phyloP scores from a whole-genome alignment of 306 rosid species.

The Vigna nakashimae region DNA sequence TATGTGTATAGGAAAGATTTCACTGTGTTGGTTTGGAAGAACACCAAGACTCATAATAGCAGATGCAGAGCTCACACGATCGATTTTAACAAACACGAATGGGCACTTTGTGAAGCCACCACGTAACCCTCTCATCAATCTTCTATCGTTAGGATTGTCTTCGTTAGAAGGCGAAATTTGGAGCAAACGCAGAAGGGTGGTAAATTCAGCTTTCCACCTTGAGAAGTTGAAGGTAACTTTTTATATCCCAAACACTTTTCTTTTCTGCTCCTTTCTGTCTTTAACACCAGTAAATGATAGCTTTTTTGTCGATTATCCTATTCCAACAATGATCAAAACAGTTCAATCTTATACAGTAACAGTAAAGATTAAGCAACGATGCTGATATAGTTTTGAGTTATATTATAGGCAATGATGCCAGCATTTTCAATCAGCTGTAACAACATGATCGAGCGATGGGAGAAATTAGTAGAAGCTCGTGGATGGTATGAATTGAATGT shows the following conservation, averaged over 20 bases:
- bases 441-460: not conserved
- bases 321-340: no score
- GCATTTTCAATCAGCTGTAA: conserved; percentile 1
- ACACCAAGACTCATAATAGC: conserved; percentile 2
- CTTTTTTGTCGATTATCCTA: no score
- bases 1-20: not conserved
- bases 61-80: not conserved
- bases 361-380: no score
- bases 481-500: conserved; percentile 5
- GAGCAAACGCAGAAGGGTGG: not conserved
- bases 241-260: no score
- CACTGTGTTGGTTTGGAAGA: conserved; percentile 4
- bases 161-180: not conserved
- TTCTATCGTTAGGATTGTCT: not conserved
- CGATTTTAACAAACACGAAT: not conserved
- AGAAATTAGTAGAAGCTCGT: not conserved
- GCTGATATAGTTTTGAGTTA: not conserved
- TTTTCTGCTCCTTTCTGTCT: no score
- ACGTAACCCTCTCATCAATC: not conserved
- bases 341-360: no score
- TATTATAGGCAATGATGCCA: conserved; percentile 2
- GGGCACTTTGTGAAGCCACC: not conserved
- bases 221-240: conserved; percentile 4
- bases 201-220: not conserved
- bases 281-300: no score